Evolutionary conservation across 2,329 filamentous ascomycete species (phyloP).

Genomic region (Phialophora verrucosa): DNA sequence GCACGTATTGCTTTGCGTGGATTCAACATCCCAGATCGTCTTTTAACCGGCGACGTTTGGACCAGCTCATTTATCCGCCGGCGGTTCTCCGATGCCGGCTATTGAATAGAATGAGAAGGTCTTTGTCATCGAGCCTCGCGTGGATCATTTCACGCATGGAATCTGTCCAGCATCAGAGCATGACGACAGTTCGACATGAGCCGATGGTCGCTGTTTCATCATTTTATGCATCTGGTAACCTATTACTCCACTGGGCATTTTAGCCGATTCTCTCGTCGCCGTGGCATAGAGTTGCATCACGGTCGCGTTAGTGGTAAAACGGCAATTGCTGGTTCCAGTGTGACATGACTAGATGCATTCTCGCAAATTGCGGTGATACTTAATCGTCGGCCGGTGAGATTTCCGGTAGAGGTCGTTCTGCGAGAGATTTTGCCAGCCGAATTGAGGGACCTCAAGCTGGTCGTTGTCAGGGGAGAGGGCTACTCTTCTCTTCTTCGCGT

Average conservation of each 20-base stretch:
- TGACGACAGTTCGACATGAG: background rate
- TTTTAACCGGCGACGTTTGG: constrained; percentile 16
- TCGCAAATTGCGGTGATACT: background rate
- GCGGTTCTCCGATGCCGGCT: constrained; percentile 19
- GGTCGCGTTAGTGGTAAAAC: background rate
- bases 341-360: background rate
- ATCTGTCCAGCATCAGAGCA: background rate
- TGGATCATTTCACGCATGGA: background rate
- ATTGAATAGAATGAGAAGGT: background rate
- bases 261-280: background rate
- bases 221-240: background rate
- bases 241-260: background rate
- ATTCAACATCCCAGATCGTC: constrained; percentile 12
- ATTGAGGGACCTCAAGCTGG: background rate
- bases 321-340: background rate
- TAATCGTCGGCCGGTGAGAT: background rate
- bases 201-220: background rate
- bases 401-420: background rate
- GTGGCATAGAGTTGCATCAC: background rate
- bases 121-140: background rate
- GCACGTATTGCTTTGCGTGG: constrained; percentile 9
- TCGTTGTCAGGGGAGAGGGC: background rate
- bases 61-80: constrained; percentile 20
- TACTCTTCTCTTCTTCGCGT: background rate
- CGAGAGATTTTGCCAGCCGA: background rate